Evolutionary conservation across 169 alveolate genomes (phyloP).

Genomic region (Plasmodium coatneyi): DNA sequence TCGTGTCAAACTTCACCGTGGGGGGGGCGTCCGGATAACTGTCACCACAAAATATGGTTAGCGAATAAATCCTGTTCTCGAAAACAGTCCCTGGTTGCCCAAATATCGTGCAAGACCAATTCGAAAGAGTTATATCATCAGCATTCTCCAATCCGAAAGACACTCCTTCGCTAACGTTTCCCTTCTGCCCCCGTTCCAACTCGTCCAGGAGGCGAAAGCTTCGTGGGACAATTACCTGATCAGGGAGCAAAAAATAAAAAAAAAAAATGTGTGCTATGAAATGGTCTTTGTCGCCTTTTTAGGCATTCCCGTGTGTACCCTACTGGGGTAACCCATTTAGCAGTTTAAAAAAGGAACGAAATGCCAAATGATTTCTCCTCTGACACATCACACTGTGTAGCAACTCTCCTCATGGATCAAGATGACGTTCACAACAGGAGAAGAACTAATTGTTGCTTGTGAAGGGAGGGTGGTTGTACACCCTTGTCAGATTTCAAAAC

Average conservation of each 20-base stretch:
- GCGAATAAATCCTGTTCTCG: slow-evolving; percentile 96
- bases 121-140: slow-evolving; percentile 94
- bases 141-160: slow-evolving; percentile 95
- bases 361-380: neutral
- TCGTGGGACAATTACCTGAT: slow-evolving; percentile 94
- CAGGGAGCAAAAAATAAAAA: neutral
- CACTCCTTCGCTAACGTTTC: slow-evolving; percentile 95
- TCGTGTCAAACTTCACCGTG: slow-evolving; percentile 92
- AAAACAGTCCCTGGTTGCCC: slow-evolving; percentile 95
- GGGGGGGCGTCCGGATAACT: slow-evolving; percentile 97
- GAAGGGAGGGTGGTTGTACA: neutral
- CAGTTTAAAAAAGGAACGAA: neutral
- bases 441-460: neutral
- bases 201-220: slow-evolving; percentile 97
- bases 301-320: neutral
- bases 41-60: slow-evolving; percentile 94
- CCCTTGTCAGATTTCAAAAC: neutral
- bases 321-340: neutral
- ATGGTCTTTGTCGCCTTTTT: neutral
- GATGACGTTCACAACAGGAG: neutral
- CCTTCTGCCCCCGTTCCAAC: slow-evolving; percentile 98
- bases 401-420: neutral
- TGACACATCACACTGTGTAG: neutral
- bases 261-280: slow-evolving; percentile 10
- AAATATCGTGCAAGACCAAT: slow-evolving; percentile 95